A percentile compares a stretch with the other conserved stretches of the same genome.
Evolutionary conservation across 1,284 basidiomycete genomes (phyloP).

Genomic region (Kwoniella shivajii): DNA sequence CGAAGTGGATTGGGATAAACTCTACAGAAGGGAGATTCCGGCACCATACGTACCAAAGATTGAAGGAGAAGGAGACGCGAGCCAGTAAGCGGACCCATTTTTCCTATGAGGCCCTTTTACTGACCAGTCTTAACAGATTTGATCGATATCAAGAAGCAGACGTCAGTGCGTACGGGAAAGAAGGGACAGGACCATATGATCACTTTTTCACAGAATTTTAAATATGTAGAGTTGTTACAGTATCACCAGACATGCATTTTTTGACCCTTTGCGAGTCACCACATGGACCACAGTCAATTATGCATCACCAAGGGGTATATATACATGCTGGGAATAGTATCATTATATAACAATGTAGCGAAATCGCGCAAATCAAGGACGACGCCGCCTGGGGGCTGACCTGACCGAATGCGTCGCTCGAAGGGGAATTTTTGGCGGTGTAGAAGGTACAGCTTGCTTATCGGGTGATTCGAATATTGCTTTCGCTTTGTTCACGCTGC

Average conservation of each 20-base stretch:
- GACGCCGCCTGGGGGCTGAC: slow-evolving; percentile 24
- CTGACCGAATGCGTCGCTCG: slow-evolving; percentile 13
- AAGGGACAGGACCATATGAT: slow-evolving; percentile 52
- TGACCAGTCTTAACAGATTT: slow-evolving; percentile 42
- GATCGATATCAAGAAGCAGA: slow-evolving; percentile 56
- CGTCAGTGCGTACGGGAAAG: slow-evolving; percentile 54
- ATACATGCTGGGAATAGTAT: slow-evolving; percentile 3
- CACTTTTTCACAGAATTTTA: slow-evolving; percentile 54
- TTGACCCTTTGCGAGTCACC: no score
- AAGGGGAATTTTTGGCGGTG: slow-evolving; percentile 17
- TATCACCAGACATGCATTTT: no score
- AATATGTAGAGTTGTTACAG: not conserved
- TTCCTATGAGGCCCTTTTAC: slow-evolving; percentile 40
- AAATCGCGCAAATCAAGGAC: slow-evolving; percentile 1
- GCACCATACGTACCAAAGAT: slow-evolving; percentile 95
- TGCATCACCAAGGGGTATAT: not conserved
- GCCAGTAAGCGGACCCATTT: slow-evolving; percentile 68
- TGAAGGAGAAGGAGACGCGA: slow-evolving; percentile 80
- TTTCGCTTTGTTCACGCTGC: slow-evolving; percentile 33
- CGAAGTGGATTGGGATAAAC: slow-evolving; percentile 91
- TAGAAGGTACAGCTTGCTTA: slow-evolving; percentile 8
- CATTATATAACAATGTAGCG: not conserved
- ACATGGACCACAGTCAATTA: no score
- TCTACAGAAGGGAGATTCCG: slow-evolving; percentile 83
- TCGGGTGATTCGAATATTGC: slow-evolving; percentile 33